Evolutionary conservation across 495 filamentous ascomycete genomes (phyloP), one percentile per base, ranked within the genome.

Genomic region (Penicillium bialowiezense): DNA sequence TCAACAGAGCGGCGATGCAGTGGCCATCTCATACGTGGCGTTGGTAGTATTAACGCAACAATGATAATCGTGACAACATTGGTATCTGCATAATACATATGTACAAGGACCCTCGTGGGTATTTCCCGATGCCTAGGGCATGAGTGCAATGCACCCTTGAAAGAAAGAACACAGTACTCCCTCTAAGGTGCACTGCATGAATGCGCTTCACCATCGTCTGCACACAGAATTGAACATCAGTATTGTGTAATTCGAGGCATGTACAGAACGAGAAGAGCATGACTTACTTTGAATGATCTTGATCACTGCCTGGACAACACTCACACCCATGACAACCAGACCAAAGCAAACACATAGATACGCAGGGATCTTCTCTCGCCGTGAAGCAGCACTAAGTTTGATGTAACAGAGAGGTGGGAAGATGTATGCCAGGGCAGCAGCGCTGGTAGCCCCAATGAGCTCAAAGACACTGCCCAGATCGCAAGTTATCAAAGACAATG

Each of bases 391-490:
- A 55, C 88, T 92, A 28, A 98, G 75, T 64, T 92, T 96, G 58
- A 97, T 85, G 64, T 91, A 98, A 66, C 93, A 98, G 8, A 97
- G 68, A 15, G 93, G 92, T 56, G 93, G 93, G 45, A 98, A 74
- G 21, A 98, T 96, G 67, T 96, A 98, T 5, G 93, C 93, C 59
- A 98, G 75, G 24, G 91, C 90, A 50, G 90, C 90, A 6, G 93
- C 93, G 60, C 87, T 91, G 14, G 93, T 98, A 7, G 95, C 92
- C 40, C 93, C 93, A 37, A 97, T 90, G 29, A 98, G 71, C 66
- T 98, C 93, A 63, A 98, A 97, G 0, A 98, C 91, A 18, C 86
- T 82, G 9, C 93, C 93, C 2, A 97, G 77, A 59, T 98, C 93
- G 65, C 92, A 97, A 2, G 90, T 97, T 31, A 96, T 59, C 44